phyloP scores from a whole-genome alignment of 768 basidiomycete genomes.

The Mycena chlorophos region DNA sequence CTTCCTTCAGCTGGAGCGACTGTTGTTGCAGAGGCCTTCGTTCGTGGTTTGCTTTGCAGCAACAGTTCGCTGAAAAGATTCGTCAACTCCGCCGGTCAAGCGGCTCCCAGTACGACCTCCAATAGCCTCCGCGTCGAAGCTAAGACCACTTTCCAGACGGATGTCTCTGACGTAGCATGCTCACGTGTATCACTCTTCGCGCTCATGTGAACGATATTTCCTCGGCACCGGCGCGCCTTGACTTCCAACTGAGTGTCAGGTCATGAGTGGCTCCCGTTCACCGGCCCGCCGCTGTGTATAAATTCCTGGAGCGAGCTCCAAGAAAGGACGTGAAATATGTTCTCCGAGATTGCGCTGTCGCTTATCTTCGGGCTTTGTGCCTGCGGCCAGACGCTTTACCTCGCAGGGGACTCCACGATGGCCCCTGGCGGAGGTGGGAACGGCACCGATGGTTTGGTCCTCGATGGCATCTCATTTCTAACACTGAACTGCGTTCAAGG shows the following conservation, averaged over 20 bases:
- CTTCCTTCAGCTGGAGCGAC: conserved; percentile 30
- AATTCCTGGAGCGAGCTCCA: too few relatives aligned
- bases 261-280: too few relatives aligned
- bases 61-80: conserved; percentile 25
- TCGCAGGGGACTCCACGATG: conserved; percentile 50
- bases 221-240: not conserved
- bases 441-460: conserved; percentile 34
- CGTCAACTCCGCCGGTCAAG: conserved; percentile 26
- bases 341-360: conserved; percentile 12
- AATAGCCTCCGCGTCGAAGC: not conserved
- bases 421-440: conserved; percentile 39
- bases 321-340: too few relatives aligned
- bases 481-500: conserved; percentile 28
- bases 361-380: conserved; percentile 18
- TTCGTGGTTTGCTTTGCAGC: conserved; percentile 34
- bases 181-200: not conserved
- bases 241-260: too few relatives aligned
- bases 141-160: conserved; percentile 6
- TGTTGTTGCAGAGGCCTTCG: conserved; percentile 37
- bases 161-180: conserved; percentile 8
- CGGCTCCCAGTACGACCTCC: conserved; percentile 7
- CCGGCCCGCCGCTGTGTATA: conserved; percentile 2
- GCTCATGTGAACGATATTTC: conserved; percentile 11
- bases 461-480: not conserved
- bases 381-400: conserved; percentile 39